Conservation (phyloP, 2,329 filamentous ascomycete genomes). For the Davidsoniella virescens region DNA sequence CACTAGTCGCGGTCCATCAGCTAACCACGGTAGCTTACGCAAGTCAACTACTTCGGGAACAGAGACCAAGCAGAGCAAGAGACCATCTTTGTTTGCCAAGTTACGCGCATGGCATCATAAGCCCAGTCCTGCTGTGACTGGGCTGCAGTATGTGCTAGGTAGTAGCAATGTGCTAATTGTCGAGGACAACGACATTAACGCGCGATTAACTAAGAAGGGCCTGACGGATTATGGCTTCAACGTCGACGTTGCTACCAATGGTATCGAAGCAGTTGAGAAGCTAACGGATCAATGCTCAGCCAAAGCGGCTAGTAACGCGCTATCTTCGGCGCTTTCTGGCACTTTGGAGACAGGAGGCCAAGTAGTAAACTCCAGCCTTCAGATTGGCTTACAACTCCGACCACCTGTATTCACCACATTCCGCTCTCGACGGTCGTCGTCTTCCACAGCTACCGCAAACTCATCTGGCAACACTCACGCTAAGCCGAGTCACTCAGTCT, state of each 20-base stretch:
- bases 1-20: not conserved
- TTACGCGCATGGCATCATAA: not conserved
- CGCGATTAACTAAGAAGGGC: slow-evolving; percentile 36
- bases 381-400: not conserved
- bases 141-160: slow-evolving; percentile 1
- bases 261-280: slow-evolving; percentile 36
- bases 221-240: slow-evolving; percentile 32
- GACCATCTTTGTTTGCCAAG: not conserved
- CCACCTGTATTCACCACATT: slow-evolving; percentile 1
- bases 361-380: not conserved
- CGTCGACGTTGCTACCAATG: slow-evolving; percentile 40
- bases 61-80: not conserved
- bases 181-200: slow-evolving; percentile 46
- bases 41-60: not conserved
- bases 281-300: slow-evolving; percentile 17
- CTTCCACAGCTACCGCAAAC: not conserved
- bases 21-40: not conserved
- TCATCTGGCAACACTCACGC: slow-evolving; percentile 4
- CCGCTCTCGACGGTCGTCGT: slow-evolving; percentile 9
- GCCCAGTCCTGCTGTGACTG: not conserved
- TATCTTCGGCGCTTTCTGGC: not conserved
- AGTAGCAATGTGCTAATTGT: slow-evolving; percentile 34
- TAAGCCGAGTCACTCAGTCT: not conserved
- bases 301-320: not conserved
- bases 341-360: no score